Percentiles rank a stretch among this genome's conserved stretches.
Conservation (phyloP, 176 grass and related monocot species). For the Eremochloa ophiuroides region DNA sequence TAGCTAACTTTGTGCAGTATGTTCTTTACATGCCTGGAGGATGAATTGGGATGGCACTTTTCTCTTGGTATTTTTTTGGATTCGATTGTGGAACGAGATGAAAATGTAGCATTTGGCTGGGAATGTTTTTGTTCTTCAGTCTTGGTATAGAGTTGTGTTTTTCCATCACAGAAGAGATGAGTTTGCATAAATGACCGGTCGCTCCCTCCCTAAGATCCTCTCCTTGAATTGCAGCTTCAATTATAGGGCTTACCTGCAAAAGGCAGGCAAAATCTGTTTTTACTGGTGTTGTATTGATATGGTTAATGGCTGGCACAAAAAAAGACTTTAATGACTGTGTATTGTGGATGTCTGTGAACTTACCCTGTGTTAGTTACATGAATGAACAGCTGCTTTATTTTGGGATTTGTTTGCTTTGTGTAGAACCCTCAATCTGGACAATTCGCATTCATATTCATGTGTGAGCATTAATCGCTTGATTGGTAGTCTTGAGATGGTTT, state of each 20-base stretch:
- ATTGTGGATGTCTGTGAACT: background rate
- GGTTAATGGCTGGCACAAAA: slow-evolving; percentile 6
- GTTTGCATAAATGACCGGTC: too few relatives aligned
- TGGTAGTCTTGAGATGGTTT: background rate
- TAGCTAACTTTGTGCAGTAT: background rate
- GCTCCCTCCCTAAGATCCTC: background rate
- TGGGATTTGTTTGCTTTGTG: background rate
- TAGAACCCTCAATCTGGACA: background rate
- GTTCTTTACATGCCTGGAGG: background rate
- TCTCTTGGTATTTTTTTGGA: too few relatives aligned
- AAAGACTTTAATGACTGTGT: background rate
- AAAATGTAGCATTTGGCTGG: too few relatives aligned
- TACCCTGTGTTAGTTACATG: background rate
- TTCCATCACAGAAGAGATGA: background rate
- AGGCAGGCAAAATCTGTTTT: background rate
- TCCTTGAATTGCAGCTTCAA: background rate
- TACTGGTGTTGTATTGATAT: background rate
- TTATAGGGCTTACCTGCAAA: slow-evolving; percentile 6
- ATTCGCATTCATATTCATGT: background rate
- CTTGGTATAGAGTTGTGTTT: background rate
- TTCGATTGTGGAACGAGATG: too few relatives aligned
- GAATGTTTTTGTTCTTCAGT: too few relatives aligned
- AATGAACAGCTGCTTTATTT: background rate
- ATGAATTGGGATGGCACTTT: too few relatives aligned
- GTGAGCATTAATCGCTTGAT: background rate